These are phyloP conservation scores for Stagonosporopsis cucurbitacearum DNA, from an alignment of 2,329 filamentous ascomycete species.

Conservation along the genomic window DNA sequence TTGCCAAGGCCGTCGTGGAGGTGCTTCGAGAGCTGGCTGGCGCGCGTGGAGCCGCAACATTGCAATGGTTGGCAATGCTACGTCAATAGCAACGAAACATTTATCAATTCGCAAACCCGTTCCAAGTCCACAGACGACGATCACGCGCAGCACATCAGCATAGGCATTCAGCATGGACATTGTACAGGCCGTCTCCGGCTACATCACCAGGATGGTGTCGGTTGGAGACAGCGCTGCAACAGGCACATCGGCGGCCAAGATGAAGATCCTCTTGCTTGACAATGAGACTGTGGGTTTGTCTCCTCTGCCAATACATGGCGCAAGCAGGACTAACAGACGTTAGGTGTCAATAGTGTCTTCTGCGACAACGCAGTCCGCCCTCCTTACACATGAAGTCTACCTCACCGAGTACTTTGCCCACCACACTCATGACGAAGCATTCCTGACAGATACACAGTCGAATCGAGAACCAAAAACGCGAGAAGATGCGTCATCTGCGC, in stretches of 20 bases:
- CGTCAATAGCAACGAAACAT: not conserved
- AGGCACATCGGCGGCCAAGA: constrained; percentile 78
- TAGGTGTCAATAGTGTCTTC: constrained; percentile 90
- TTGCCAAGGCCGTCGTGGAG: constrained; percentile 5
- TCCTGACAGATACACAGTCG: constrained; percentile 58
- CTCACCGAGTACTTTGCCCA: constrained; percentile 73
- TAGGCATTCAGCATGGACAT: constrained; percentile 74
- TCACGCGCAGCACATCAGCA: not conserved
- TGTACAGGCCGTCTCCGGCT: constrained; percentile 88
- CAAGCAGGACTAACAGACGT: constrained; percentile 22
- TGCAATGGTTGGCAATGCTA: constrained; percentile 5
- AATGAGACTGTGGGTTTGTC: constrained; percentile 77
- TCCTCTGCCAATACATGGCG: constrained; percentile 35
- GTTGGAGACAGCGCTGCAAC: constrained; percentile 74
- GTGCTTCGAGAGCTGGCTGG: constrained; percentile 8
- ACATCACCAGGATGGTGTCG: constrained; percentile 95
- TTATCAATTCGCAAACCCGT: not conserved
- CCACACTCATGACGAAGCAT: constrained; percentile 9
- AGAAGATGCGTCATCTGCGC: constrained; percentile 97
- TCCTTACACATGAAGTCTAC: constrained; percentile 96
- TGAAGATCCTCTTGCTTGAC: constrained; percentile 97
- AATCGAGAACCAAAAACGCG: constrained; percentile 84
- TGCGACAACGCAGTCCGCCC: constrained; percentile 90
- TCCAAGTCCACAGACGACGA: no score
- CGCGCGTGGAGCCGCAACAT: constrained; percentile 8